Percentiles rank a stretch among this genome's conserved stretches.
These are phyloP conservation scores for Salix dunnii DNA, from an alignment of 345 rosid genomes.

Conservation along the genomic window DNA sequence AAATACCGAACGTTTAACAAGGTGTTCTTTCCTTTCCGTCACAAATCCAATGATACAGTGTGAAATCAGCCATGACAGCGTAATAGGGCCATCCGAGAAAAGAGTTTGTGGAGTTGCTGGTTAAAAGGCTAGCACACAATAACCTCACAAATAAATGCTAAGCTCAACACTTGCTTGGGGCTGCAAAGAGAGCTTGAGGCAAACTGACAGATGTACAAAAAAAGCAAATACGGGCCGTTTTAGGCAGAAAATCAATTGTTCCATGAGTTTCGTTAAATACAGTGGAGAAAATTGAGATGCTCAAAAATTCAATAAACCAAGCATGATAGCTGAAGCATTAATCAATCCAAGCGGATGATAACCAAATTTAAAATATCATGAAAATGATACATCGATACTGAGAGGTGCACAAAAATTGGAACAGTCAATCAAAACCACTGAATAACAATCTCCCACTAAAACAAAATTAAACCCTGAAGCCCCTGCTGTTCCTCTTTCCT, in stretches of 20 bases:
- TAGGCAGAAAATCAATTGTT: too few relatives aligned
- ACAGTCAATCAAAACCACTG: constrained; percentile 20
- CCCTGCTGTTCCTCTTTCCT: constrained; percentile 73
- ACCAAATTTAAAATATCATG: constrained; percentile 12
- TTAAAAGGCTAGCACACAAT: not conserved
- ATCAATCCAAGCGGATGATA: constrained; percentile 7
- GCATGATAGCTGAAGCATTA: not conserved
- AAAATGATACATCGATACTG: constrained; percentile 21
- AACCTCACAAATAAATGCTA: not conserved
- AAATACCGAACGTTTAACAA: not conserved
- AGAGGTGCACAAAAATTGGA: constrained; percentile 41
- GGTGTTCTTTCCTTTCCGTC: not conserved
- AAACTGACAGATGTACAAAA: not conserved
- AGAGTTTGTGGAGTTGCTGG: not conserved
- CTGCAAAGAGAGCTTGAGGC: not conserved
- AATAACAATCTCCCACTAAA: constrained; percentile 17
- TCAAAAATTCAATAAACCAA: not conserved
- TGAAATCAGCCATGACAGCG: not conserved
- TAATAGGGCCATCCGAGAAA: not conserved
- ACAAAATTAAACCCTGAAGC: constrained; percentile 54
- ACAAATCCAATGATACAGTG: not conserved
- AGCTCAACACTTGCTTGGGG: not conserved
- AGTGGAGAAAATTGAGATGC: not conserved
- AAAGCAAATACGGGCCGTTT: not conserved
- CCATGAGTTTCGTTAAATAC: not conserved